A percentile compares a stretch with the other conserved stretches of the same genome.
Evolutionary conservation across 2,329 filamentous ascomycete genomes (phyloP).

Genomic region (Teratosphaeriaceae sp.): DNA sequence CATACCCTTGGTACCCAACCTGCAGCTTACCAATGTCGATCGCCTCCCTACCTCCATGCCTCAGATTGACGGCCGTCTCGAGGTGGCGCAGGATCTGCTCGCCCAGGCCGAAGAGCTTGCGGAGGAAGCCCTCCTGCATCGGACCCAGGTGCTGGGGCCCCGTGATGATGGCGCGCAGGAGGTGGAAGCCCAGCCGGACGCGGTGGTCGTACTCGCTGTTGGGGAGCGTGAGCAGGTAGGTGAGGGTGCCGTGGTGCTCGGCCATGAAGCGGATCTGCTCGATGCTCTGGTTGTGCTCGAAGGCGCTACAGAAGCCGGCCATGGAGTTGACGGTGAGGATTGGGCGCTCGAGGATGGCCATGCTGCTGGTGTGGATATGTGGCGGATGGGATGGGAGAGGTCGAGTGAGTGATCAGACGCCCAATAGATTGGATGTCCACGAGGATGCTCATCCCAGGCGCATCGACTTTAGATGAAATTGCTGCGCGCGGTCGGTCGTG

Average conservation of each 20-base stretch:
- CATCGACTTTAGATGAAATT: too few relatives aligned
- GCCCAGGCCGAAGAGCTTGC: conserved; percentile 6
- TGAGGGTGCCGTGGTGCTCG: not conserved
- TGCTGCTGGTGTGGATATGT: not conserved
- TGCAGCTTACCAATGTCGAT: not conserved
- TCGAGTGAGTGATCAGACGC: too few relatives aligned
- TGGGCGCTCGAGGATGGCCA: not conserved
- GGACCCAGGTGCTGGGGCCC: conserved; percentile 2
- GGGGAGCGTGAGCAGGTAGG: not conserved
- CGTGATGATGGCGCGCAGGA: conserved; percentile 2
- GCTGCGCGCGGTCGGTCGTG: too few relatives aligned
- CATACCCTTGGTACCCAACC: not conserved
- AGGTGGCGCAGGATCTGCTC: conserved; percentile 4
- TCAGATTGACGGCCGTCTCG: not conserved
- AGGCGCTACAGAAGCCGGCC: not conserved
- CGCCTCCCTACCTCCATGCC: not conserved
- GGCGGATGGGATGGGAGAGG: too few relatives aligned
- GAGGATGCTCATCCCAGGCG: too few relatives aligned
- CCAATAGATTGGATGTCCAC: too few relatives aligned
- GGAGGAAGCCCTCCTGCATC: conserved; percentile 3
- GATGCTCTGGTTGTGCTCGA: not conserved
- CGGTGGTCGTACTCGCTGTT: not conserved
- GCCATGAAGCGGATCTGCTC: not conserved
- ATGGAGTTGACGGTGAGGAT: not conserved
- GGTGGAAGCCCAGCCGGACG: not conserved